Evolutionary conservation across 164 flowering plant species (phyloP).

Genomic region (Hamamelis virginiana): DNA sequence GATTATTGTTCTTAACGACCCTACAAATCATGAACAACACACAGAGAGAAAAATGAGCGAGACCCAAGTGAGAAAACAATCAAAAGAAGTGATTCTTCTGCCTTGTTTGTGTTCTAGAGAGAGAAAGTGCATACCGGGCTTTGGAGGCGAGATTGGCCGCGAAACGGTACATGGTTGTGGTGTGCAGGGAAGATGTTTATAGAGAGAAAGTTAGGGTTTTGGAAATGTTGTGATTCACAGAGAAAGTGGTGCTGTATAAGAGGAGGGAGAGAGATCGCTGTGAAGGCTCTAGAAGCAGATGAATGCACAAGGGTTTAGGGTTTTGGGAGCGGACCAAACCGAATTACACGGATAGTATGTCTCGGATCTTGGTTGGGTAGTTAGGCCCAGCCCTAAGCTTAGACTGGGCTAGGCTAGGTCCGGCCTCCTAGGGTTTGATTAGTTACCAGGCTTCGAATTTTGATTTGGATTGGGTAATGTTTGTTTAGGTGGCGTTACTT

Average conservation of each 20-base stretch:
- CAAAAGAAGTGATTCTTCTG: background rate
- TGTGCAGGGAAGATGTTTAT: background rate
- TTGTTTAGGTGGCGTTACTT: too few species aligned
- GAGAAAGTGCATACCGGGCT: conserved; percentile 33
- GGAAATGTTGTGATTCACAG: too few species aligned
- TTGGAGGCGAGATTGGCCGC: conserved; percentile 53
- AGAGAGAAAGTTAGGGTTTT: background rate
- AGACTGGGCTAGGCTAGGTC: background rate
- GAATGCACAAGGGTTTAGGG: conserved; percentile 21
- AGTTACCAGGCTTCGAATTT: too few species aligned
- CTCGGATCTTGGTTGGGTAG: background rate
- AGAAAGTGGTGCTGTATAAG: background rate
- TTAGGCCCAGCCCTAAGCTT: background rate
- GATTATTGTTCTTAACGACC: conserved; percentile 34
- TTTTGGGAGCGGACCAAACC: background rate
- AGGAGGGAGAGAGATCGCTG: background rate
- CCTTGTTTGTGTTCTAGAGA: too few species aligned
- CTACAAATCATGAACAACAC: conserved; percentile 25
- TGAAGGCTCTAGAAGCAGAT: conserved; percentile 19
- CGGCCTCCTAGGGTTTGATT: too few species aligned
- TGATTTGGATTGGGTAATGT: too few species aligned
- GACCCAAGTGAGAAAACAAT: background rate
- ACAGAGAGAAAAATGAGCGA: background rate
- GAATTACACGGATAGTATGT: background rate
- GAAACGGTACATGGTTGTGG: conserved; percentile 42